Percentiles rank a stretch among this genome's conserved stretches.
These are phyloP conservation scores for Entomortierella chlamydospora DNA, from an alignment of 192 early-diverging fungal species.

Conservation along the genomic window DNA sequence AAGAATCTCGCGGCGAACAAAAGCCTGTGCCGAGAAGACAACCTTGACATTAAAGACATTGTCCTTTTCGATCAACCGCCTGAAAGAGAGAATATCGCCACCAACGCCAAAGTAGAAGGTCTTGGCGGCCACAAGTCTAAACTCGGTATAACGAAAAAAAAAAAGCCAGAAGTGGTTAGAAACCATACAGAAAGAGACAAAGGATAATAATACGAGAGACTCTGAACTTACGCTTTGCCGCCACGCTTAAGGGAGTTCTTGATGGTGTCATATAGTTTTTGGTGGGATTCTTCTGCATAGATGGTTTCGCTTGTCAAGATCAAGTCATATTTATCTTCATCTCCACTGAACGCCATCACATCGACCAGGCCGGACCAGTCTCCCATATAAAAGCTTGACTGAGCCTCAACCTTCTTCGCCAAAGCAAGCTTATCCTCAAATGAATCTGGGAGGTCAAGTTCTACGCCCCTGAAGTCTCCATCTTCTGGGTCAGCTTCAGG, in stretches of 20 bases:
- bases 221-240: constrained; percentile 61
- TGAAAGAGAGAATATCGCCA: constrained; percentile 85
- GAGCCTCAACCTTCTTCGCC: constrained; percentile 37
- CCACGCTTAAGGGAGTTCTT: constrained; percentile 60
- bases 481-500: constrained; percentile 31
- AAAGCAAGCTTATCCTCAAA: constrained; percentile 41
- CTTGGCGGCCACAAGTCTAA: constrained; percentile 89
- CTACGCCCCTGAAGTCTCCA: constrained; percentile 46
- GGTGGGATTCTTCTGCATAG: constrained; percentile 73
- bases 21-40: constrained; percentile 69
- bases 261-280: constrained; percentile 71
- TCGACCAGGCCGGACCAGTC: constrained; percentile 72
- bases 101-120: constrained; percentile 95
- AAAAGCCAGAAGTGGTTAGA: neutral
- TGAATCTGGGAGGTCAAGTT: constrained; percentile 55
- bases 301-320: constrained; percentile 85
- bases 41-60: constrained; percentile 66
- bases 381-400: constrained; percentile 71
- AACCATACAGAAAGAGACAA: constrained; percentile 1
- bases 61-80: constrained; percentile 66
- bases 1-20: constrained; percentile 80
- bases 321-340: constrained; percentile 72
- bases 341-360: constrained; percentile 53
- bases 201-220: constrained; percentile 1
- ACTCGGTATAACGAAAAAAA: neutral